Base-by-base conservation (phyloP, 2,329 filamentous ascomycete genomes). In the Fusarium mexicanum region DNA sequence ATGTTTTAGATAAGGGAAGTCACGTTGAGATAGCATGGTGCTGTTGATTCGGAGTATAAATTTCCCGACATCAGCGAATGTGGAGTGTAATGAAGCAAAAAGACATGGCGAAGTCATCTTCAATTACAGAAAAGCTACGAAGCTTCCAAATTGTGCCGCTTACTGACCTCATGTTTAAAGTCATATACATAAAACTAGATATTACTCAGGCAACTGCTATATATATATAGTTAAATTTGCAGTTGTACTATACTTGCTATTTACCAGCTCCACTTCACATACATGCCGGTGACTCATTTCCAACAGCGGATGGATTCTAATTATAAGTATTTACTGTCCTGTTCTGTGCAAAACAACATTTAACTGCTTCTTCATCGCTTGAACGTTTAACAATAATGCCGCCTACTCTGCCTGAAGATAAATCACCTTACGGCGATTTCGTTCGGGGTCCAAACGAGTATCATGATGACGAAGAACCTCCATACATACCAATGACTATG, bases 111-210 rank as follows among this genome's bases (percentile, higher is more conserved):
- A 44, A 24, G 6, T 17, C 41, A 24, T 22, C 1, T 14, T 41
- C 3, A 24, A 11, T 24, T 24, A 8, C 10, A 24, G 16, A 8
- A 16, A 44, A 24, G 6, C 41, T 12, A 17, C 3, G 9, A 4
- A n/a, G 2, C 8, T n/a, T 14, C n/a, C 9, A 1, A 24, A 11
- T 5, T 10, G 6, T n/a, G 6, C 14, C 1, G 22, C 16, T 43
- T 43, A n/a, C 37, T 20, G 4, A 7, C 18, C 11, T 3, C 0
- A 1, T 40, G 8, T 40, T 20, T 13, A 12, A 22, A 13, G 1
- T 22, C 6, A 24, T 12, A 44, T 44, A 38, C 2, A 18, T n/a
- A 38, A 38, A 6, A 38, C 37, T 38, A 18, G 17, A 38, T 18
- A 18, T 38, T 10, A 35, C 40, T 14, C 11, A 12, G 11, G 16